Base-by-base conservation (phyloP, 2,329 filamentous ascomycete genomes). In the Torrubiellomyces zombiae region DNA sequence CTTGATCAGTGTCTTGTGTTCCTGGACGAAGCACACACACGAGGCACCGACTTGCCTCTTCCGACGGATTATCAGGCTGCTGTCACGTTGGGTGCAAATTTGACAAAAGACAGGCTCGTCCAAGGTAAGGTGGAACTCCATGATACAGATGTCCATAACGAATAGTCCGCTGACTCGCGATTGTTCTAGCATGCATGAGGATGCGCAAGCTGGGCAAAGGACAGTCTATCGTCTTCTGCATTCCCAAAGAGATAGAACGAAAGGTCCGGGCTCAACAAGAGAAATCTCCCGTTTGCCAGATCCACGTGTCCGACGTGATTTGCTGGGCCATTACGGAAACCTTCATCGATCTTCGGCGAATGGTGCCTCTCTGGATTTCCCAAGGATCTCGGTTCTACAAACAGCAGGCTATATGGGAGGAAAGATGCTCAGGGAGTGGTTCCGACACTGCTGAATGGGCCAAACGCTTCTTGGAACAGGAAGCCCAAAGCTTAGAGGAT, bases 91-190 rank as follows among this genome's bases (percentile, higher is more conserved):
- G 75, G 76, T 0, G 56, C 69, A 0, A 52, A 55, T 4, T 34
- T 81, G 2, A 75, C 68, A 0, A 85, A 83, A 32, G 78, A 85
- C 31, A 52, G 61, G 9, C 41, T 81, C 0, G 66, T 73, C 0
- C 76, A 83, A 60, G 73, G 69, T 71, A 50, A 38, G 52, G 3
- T 19, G 12, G 30, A 6, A 6, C 7, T 3, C 19, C 3, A 9
- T 17, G 11, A 6, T 4, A 3, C 3, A 5, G 9, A 14, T 16
- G 6, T 13, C 6, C 1, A 16, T 5, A 8, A 8, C 15, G 20
- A n/a, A n/a, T n/a, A n/a, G n/a, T 9, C 7, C 13, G n/a, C 26
- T 37, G 14, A 28, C 26, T 34, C 23, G 37, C 8, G 10, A 11
- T 24, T 3, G 6, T 16, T 3, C 9, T 18, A 67, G 73, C 72